Percentiles rank a stretch among this genome's conserved stretches.
phyloP scores from a whole-genome alignment of 176 grass and related monocot species.

The Otatea glauca region DNA sequence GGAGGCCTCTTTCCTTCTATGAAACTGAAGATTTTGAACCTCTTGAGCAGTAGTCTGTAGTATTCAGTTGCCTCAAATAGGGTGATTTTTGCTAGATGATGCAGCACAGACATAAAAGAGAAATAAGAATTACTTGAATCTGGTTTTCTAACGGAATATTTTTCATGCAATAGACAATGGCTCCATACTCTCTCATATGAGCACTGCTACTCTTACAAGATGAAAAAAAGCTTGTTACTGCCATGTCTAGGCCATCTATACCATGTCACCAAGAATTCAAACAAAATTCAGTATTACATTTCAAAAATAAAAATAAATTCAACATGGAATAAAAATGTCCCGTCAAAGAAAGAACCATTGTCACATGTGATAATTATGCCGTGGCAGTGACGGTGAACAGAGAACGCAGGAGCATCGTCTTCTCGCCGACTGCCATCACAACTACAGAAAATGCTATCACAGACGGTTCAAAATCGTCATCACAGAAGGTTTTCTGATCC shows the following conservation, averaged over 20 bases:
- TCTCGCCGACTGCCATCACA: too few species aligned
- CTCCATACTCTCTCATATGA: constrained; percentile 54
- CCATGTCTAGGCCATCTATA: constrained; percentile 83
- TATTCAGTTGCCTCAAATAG: constrained; percentile 22
- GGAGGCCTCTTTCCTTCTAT: constrained; percentile 80
- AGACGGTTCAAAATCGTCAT: too few species aligned
- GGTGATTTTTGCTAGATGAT: background rate
- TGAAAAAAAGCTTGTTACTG: constrained; percentile 80
- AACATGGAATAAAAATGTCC: too few species aligned
- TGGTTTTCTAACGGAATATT: constrained; percentile 77
- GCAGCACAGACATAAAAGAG: background rate
- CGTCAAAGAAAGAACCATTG: too few species aligned
- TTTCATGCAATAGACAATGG: constrained; percentile 64
- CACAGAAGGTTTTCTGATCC: too few species aligned
- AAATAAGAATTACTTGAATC: constrained; percentile 65
- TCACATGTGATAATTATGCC: too few species aligned
- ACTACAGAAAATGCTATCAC: too few species aligned
- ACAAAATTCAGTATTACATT: background rate
- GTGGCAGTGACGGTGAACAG: too few species aligned
- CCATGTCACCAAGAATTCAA: constrained; percentile 60
- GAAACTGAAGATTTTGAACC: constrained; percentile 92
- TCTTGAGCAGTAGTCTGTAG: constrained; percentile 75
- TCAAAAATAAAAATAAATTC: too few species aligned
- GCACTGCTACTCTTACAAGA: constrained; percentile 61
- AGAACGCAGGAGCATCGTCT: too few species aligned